Evolutionary conservation across 1,284 basidiomycete species (phyloP).

Genomic region (Sanguinoderma infundibulare): DNA sequence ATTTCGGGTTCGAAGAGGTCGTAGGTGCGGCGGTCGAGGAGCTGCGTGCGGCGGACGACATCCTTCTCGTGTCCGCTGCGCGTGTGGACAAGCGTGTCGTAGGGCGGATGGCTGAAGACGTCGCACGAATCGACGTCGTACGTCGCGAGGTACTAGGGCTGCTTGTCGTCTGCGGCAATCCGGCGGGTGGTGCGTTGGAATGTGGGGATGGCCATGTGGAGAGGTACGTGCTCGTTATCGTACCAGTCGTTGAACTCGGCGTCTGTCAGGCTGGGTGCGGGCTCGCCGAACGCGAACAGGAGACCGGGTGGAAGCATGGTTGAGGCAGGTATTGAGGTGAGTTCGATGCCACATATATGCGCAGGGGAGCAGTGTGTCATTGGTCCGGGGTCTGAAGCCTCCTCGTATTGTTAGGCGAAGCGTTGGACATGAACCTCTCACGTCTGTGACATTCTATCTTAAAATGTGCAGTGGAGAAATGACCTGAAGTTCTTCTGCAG

Average conservation of each 20-base stretch:
- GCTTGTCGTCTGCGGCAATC: constrained; percentile 44
- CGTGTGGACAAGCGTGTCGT: constrained; percentile 53
- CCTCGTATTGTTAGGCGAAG: neutral
- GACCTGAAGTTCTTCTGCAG: neutral
- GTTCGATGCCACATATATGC: neutral
- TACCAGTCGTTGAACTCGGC: constrained; percentile 56
- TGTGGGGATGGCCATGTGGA: constrained; percentile 54
- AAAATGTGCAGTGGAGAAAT: neutral
- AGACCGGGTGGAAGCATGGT: constrained; percentile 24
- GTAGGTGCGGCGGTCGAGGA: constrained; percentile 59
- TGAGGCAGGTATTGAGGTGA: neutral
- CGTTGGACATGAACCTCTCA: neutral
- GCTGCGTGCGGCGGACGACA: constrained; percentile 50
- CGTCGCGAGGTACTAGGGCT: constrained; percentile 55
- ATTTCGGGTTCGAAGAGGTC: constrained; percentile 40
- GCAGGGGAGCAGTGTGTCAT: no score
- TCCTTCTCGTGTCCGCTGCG: constrained; percentile 57
- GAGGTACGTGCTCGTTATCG: constrained; percentile 66
- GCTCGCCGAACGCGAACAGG: constrained; percentile 36
- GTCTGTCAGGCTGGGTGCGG: constrained; percentile 31
- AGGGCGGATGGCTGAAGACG: constrained; percentile 51
- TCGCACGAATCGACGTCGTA: constrained; percentile 58
- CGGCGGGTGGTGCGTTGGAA: constrained; percentile 60
- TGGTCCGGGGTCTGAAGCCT: neutral
- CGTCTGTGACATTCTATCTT: neutral